Evolutionary conservation across 1,284 basidiomycete species (phyloP), one percentile per base, ranked within the genome.

Genomic region (Heterobasidion occidentale): DNA sequence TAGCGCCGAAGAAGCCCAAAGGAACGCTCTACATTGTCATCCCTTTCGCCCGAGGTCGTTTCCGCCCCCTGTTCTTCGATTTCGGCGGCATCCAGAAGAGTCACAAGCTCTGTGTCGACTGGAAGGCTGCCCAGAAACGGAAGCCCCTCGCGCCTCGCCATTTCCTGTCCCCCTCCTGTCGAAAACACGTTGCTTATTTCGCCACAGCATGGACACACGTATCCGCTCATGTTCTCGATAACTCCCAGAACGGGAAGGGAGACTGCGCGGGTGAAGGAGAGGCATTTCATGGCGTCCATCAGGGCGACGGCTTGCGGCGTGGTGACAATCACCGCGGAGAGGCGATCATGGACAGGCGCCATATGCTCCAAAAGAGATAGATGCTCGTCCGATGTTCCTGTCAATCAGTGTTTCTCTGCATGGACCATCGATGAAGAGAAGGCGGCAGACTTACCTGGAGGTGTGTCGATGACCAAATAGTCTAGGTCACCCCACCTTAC

Each of bases 141-240:
- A 33, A 98, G 67, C 7, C 75, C 79, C 68, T 95, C 91, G 48
- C 80, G 77, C 60, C 78, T 73, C 0, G 94, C 92, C 84, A 95
- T 86, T 64, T 85, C 87, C 72, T 90, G 83, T 0, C 95, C 97
- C 2, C 97, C 97, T 11, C 94, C 94, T 9, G 86, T 90, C 7
- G 95, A 97, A 74, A 98, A 99, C 52, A 97, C 85, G 67, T 97
- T 94, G 71, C 88, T 94, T 62, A 98, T 80, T 70, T 98, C 94
- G 27, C 90, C 88, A 65, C 92, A 95, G 67, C 92, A 94, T 20
- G 96, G 96, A 67, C 97, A 99, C 9, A 92, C 91, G 73, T 98
- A 99, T 46, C 97, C 97, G 58, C 93, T 93, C 97, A 99, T 98
- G 73, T 99, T 99, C 70, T 99, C 97, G 60, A 99, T 88, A 52